These are phyloP conservation scores for Mimosa pudica DNA, from an alignment of 306 rosid species.

Conservation along the genomic window DNA sequence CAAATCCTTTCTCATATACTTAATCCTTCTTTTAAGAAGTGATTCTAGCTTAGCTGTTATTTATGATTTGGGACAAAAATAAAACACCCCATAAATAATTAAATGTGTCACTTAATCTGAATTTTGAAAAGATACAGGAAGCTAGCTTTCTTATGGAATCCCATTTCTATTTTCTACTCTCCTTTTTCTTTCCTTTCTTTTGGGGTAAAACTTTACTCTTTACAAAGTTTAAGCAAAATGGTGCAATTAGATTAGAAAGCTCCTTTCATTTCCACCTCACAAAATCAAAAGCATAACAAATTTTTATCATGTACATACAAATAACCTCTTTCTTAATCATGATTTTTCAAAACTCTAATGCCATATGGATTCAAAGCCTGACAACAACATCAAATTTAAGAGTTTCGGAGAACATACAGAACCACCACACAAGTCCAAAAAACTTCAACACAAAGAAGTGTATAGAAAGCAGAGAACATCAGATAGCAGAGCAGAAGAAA, in stretches of 20 bases:
- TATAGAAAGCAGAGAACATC: not conserved
- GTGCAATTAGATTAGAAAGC: not conserved
- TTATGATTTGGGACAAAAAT: not conserved
- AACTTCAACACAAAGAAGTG: not conserved
- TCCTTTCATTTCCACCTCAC: not conserved
- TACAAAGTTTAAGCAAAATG: not conserved
- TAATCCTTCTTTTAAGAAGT: not conserved
- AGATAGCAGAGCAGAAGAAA: not conserved
- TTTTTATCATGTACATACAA: not conserved
- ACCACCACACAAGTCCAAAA: not conserved
- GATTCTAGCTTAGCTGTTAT: not conserved
- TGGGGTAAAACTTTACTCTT: not conserved
- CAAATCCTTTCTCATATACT: not conserved
- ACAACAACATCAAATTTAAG: not conserved
- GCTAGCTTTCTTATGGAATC: not conserved
- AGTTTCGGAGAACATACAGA: not conserved
- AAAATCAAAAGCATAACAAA: conserved; percentile 1
- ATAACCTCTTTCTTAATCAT: not conserved
- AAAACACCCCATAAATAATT: not conserved
- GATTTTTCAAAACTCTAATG: not conserved
- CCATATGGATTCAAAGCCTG: not conserved
- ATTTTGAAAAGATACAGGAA: not conserved
- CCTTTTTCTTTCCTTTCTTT: not conserved
- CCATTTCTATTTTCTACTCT: not conserved
- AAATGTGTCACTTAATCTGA: not conserved